A percentile compares a stretch with the other conserved stretches of the same genome.
phyloP scores from a whole-genome alignment of 805 yeast genomes.

The Kodamaea lidongshanica region DNA sequence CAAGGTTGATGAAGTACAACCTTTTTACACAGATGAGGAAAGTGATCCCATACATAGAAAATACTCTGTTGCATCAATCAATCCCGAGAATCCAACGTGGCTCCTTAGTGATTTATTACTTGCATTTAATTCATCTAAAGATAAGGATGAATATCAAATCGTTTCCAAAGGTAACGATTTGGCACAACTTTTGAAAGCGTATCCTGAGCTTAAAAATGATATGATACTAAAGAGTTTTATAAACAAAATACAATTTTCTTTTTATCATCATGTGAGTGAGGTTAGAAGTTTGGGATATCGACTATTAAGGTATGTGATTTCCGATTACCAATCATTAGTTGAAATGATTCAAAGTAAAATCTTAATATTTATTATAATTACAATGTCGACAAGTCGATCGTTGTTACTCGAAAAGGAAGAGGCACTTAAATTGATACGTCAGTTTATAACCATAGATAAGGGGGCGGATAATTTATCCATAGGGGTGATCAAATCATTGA shows the following conservation, averaged over 20 bases:
- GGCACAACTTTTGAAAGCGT: constrained; percentile 46
- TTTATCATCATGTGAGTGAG: constrained; percentile 51
- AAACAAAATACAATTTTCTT: constrained; percentile 51
- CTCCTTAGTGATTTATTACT: constrained; percentile 56
- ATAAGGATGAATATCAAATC: constrained; percentile 43
- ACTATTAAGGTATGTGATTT: constrained; percentile 58
- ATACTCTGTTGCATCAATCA: constrained; percentile 1
- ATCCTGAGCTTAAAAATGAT: constrained; percentile 60
- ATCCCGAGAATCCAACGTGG: constrained; percentile 41
- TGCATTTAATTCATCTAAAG: constrained; percentile 44
- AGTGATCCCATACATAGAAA: not conserved
- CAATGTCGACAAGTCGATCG: constrained; percentile 55
- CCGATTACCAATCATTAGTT: constrained; percentile 48
- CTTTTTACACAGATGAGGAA: not conserved
- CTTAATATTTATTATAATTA: constrained; percentile 56
- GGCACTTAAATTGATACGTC: constrained; percentile 65
- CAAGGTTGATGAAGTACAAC: not conserved
- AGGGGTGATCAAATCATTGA: constrained; percentile 63
- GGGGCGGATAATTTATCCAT: constrained; percentile 51
- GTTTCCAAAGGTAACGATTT: constrained; percentile 63
- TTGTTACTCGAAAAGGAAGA: constrained; percentile 63
- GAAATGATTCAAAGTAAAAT: constrained; percentile 49
- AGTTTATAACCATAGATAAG: constrained; percentile 45
- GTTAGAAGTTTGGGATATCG: constrained; percentile 74
- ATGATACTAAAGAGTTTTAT: constrained; percentile 54